Conservation (phyloP, 257 asterid species). For the Solanum appendiculatum region DNA sequence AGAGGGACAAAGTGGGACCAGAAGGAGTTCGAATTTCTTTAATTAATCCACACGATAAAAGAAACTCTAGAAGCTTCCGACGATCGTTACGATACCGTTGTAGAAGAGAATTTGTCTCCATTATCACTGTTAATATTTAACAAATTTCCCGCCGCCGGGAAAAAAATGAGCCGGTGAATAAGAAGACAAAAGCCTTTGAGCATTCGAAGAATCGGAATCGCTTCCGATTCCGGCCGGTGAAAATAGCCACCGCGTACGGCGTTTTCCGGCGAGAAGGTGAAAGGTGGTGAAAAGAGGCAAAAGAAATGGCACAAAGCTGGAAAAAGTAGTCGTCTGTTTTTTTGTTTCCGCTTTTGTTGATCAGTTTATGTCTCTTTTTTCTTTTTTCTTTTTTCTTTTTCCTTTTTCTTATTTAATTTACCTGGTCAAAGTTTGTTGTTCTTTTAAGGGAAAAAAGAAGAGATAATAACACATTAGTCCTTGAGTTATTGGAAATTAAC, state of each 20-base stretch:
- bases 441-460: neutral
- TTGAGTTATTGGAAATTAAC: neutral
- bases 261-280: neutral
- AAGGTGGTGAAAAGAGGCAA: neutral
- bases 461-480: neutral
- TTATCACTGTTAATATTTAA: neutral
- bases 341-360: neutral
- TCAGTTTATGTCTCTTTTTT: neutral
- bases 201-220: neutral
- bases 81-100: slow-evolving; percentile 77
- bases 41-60: slow-evolving; percentile 50
- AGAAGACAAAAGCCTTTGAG: neutral
- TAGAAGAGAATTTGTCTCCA: slow-evolving; percentile 27
- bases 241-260: neutral
- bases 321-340: neutral
- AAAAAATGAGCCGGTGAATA: neutral
- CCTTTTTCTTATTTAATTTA: neutral
- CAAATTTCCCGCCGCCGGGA: neutral
- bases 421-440: neutral
- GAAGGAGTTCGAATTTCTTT: slow-evolving; percentile 48
- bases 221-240: neutral
- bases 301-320: neutral
- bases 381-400: neutral
- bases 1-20: slow-evolving; percentile 39
- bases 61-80: slow-evolving; percentile 80